Base-by-base conservation (phyloP, 2,329 filamentous ascomycete species). In the Septoria linicola region DNA sequence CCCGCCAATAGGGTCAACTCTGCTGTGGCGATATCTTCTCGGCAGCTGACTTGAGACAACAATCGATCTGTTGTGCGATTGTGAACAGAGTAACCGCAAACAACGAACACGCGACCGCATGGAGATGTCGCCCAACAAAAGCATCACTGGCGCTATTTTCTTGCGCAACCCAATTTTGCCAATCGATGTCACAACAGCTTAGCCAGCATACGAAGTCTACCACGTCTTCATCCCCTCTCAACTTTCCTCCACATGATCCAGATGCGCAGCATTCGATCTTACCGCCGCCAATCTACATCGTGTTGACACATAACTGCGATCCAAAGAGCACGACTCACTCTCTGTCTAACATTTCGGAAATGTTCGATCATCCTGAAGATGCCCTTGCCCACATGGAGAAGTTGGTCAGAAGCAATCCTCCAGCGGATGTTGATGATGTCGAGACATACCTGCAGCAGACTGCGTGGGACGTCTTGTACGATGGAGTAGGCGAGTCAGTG, bases 201-300 rank as follows among this genome's bases (percentile, higher is more conserved):
- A 16, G 34, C 34, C 14, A 8, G 4, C n/a, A n/a, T n/a, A n/a
- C n/a, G n/a, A n/a, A n/a, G n/a, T n/a, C n/a, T n/a, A n/a, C n/a
- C n/a, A n/a, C n/a, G n/a, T n/a, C n/a, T n/a, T n/a, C n/a, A n/a
- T n/a, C n/a, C n/a, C n/a, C n/a, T n/a, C n/a, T n/a, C n/a, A n/a
- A n/a, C n/a, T n/a, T n/a, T n/a, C n/a, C n/a, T 14, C 11, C 37
- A 41, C 17, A 41, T 4, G 21, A 4, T 4, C 35, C 19, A 14
- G 8, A 7, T 39, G 6, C 34, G 34, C 7, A 17, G 23, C 36
- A 1, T 11, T 14, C 20, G 14, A 31, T 19, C 23, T n/a, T n/a
- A n/a, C 20, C 31, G 32, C 14, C 8, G 8, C 42, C 34, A n/a
- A 39, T 47, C 23, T 47, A 30, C 21, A 47, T 47, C 44, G 44